Evolutionary conservation across 2,329 filamentous ascomycete species (phyloP).

Genomic region (Colletotrichum kahawae): DNA sequence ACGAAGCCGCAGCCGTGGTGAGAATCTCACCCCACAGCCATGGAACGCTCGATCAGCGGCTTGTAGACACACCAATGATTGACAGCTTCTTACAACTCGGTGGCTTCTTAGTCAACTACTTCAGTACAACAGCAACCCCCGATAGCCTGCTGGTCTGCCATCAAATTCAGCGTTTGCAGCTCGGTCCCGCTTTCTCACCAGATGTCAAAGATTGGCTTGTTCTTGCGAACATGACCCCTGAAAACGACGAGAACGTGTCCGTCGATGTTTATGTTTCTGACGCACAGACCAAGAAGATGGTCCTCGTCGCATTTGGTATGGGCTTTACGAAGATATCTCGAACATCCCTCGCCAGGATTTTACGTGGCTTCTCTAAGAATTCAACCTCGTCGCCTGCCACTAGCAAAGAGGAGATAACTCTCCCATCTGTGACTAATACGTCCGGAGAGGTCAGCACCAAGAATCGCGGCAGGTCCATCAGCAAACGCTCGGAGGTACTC

Average conservation of each 20-base stretch:
- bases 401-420: fast-evolving
- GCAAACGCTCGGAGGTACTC: not conserved
- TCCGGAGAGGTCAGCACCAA: not conserved
- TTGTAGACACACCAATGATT: not conserved
- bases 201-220: not conserved
- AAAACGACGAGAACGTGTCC: not conserved
- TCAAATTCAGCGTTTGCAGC: not conserved
- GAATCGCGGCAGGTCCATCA: fast-evolving
- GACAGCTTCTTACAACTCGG: constrained; percentile 21
- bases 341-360: not conserved
- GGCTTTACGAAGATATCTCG: not conserved
- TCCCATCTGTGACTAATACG: fast-evolving
- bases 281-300: not conserved
- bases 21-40: not conserved
- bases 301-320: not conserved
- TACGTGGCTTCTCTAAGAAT: not conserved
- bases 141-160: not conserved
- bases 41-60: not conserved
- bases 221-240: not conserved
- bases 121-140: not conserved
- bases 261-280: not conserved
- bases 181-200: not conserved
- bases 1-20: not conserved
- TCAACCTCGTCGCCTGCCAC: fast-evolving
- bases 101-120: constrained; percentile 24